A percentile compares a stretch with the other conserved stretches of the same genome.
Conservation (phyloP, 495 filamentous ascomycete genomes). For the Geopyxis carbonaria region DNA sequence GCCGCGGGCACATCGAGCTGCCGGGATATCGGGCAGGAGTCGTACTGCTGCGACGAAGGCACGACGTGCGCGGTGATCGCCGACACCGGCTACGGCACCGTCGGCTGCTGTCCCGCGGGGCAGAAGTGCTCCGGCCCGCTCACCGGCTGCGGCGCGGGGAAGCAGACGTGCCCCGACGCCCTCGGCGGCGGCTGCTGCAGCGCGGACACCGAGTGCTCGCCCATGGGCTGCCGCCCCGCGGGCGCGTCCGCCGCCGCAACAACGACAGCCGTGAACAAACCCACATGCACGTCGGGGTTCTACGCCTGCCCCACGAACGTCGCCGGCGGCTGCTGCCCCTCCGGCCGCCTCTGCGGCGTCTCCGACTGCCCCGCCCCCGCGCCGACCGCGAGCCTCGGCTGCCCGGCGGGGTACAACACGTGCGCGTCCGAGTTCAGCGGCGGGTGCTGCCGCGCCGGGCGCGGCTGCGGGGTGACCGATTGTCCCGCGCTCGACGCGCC, state of each 20-base stretch:
- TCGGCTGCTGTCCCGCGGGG: slow-evolving; percentile 73
- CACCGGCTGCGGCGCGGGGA: slow-evolving; percentile 42
- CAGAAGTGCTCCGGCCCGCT: slow-evolving; percentile 49
- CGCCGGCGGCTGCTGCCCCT: slow-evolving; percentile 39
- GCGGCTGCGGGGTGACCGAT: too few species aligned
- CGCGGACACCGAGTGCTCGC: slow-evolving; percentile 58
- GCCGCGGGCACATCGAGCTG: slow-evolving; percentile 53
- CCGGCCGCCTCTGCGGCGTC: too few species aligned
- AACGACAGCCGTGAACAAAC: slow-evolving; percentile 15
- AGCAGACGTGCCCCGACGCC: slow-evolving; percentile 47
- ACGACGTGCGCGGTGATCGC: slow-evolving; percentile 53
- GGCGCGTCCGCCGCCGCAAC: slow-evolving; percentile 26
- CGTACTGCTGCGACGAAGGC: slow-evolving; percentile 55
- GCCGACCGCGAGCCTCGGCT: too few species aligned
- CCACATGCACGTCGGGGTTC: slow-evolving; percentile 40
- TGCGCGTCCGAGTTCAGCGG: too few species aligned
- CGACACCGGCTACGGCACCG: slow-evolving; percentile 56
- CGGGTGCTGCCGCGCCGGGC: too few species aligned
- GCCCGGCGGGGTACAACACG: too few species aligned
- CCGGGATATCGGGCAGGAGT: slow-evolving; percentile 46
- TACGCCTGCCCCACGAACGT: slow-evolving; percentile 36
- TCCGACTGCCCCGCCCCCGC: too few species aligned
- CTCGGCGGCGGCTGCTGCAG: slow-evolving; percentile 81
- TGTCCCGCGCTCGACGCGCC: too few species aligned
- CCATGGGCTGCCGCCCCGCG: slow-evolving; percentile 50